Evolutionary conservation across 805 yeast species (phyloP).

Genomic region (Suhomyces kilbournensis): DNA sequence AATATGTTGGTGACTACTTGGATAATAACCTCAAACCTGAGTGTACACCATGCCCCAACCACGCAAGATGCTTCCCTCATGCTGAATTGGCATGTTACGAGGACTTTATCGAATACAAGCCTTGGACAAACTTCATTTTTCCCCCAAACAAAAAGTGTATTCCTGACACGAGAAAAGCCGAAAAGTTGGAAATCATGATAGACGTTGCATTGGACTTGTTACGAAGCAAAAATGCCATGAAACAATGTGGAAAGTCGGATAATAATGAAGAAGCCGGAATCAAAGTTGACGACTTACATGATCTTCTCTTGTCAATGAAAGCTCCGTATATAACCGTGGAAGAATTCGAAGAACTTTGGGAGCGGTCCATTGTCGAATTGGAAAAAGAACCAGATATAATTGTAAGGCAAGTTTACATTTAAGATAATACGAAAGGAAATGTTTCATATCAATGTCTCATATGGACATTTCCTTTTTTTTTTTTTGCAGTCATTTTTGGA

Average conservation of each 20-base stretch:
- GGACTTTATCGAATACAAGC: constrained; percentile 53
- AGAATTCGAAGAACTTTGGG: constrained; percentile 78
- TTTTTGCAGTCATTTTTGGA: not conserved
- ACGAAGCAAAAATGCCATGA: constrained; percentile 64
- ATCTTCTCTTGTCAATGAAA: constrained; percentile 45
- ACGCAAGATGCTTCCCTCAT: constrained; percentile 68
- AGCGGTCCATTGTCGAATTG: constrained; percentile 56
- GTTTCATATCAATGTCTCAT: not conserved
- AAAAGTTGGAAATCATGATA: constrained; percentile 62
- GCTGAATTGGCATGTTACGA: constrained; percentile 66
- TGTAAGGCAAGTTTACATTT: constrained; percentile 66
- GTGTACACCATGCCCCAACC: constrained; percentile 77
- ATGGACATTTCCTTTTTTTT: not conserved
- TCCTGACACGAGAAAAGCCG: constrained; percentile 69
- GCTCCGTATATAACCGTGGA: constrained; percentile 50
- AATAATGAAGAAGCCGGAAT: constrained; percentile 52
- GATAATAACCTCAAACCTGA: constrained; percentile 49
- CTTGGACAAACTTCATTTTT: constrained; percentile 51
- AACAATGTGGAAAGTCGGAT: constrained; percentile 51
- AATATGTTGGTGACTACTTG: constrained; percentile 42
- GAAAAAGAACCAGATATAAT: constrained; percentile 65
- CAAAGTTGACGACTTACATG: constrained; percentile 47
- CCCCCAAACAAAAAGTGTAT: constrained; percentile 55
- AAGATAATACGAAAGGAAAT: not conserved
- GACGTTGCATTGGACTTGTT: constrained; percentile 64